Percentiles rank a stretch among this genome's conserved stretches.
Conservation (phyloP, 2,329 filamentous ascomycete species). For the Ceratocystis cacaofunesta region DNA sequence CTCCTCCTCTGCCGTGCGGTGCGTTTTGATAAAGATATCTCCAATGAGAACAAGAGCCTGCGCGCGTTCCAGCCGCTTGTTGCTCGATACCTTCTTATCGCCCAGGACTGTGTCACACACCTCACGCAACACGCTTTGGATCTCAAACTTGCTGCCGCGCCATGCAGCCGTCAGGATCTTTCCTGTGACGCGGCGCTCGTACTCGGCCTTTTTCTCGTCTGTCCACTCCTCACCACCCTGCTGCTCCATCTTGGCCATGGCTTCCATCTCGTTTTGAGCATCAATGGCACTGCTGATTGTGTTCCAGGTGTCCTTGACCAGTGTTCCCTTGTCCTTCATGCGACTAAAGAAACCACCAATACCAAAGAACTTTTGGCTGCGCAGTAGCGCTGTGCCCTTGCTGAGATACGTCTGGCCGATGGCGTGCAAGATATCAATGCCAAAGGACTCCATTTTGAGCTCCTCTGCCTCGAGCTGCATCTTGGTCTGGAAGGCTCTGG, state of each 20-base stretch:
- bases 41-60: slow-evolving; percentile 79
- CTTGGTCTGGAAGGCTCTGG: slow-evolving; percentile 82
- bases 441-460: slow-evolving; percentile 98
- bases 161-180: slow-evolving; percentile 96
- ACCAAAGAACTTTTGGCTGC: slow-evolving; percentile 92
- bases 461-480: slow-evolving; percentile 91
- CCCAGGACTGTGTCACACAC: slow-evolving; percentile 83
- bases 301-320: slow-evolving; percentile 97
- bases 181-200: slow-evolving; percentile 86
- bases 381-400: slow-evolving; percentile 76
- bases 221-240: slow-evolving; percentile 95
- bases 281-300: slow-evolving; percentile 94
- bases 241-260: slow-evolving; percentile 94
- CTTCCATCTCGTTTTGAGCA: slow-evolving; percentile 95
- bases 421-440: slow-evolving; percentile 86
- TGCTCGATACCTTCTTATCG: slow-evolving; percentile 59
- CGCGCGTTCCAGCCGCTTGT: slow-evolving; percentile 81
- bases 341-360: slow-evolving; percentile 89
- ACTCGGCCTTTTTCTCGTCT: slow-evolving; percentile 90
- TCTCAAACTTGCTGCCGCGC: slow-evolving; percentile 94
- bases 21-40: slow-evolving; percentile 77
- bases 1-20: slow-evolving; percentile 85
- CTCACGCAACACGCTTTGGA: slow-evolving; percentile 85
- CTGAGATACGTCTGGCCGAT: slow-evolving; percentile 82
- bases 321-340: slow-evolving; percentile 87